These are phyloP conservation scores for Pelargonium australe DNA, from an alignment of 441 rosid species.

Conservation along the genomic window DNA sequence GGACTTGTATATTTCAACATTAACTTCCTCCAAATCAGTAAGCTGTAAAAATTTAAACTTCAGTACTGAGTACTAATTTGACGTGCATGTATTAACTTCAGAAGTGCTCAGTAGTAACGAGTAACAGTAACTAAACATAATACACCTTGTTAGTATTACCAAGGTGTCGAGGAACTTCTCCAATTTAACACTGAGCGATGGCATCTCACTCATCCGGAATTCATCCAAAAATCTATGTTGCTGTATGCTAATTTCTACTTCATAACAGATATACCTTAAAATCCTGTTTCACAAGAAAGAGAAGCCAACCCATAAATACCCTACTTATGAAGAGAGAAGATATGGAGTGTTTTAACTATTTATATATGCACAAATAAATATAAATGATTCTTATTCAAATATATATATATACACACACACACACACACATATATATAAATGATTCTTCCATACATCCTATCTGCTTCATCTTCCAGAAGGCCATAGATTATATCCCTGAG, in stretches of 20 bases:
- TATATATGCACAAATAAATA: background rate
- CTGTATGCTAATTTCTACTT: slow-evolving; percentile 45
- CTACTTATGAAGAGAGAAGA: background rate
- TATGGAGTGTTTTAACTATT: background rate
- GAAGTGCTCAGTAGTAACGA: slow-evolving; percentile 12
- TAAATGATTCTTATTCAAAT: slow-evolving; percentile 1
- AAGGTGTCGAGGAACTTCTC: slow-evolving; percentile 67
- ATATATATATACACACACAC: too few species aligned
- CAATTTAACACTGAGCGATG: slow-evolving; percentile 64
- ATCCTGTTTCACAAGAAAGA: slow-evolving; percentile 37
- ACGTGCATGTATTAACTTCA: background rate
- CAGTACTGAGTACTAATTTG: slow-evolving; percentile 14
- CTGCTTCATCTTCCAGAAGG: slow-evolving; percentile 66
- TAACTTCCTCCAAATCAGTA: slow-evolving; percentile 30
- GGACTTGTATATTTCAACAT: slow-evolving; percentile 37
- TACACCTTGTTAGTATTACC: slow-evolving; percentile 39
- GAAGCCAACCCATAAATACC: background rate
- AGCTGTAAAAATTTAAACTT: slow-evolving; percentile 41
- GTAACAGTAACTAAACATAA: slow-evolving; percentile 3
- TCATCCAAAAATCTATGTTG: slow-evolving; percentile 42
- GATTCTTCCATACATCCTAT: slow-evolving; percentile 55
- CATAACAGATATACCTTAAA: slow-evolving; percentile 43
- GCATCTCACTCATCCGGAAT: slow-evolving; percentile 72
- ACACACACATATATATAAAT: too few species aligned
- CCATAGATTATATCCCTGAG: slow-evolving; percentile 49